These are phyloP conservation scores for Arxiozyma bovina DNA, from an alignment of 1,139 yeast species.

Conservation along the genomic window DNA sequence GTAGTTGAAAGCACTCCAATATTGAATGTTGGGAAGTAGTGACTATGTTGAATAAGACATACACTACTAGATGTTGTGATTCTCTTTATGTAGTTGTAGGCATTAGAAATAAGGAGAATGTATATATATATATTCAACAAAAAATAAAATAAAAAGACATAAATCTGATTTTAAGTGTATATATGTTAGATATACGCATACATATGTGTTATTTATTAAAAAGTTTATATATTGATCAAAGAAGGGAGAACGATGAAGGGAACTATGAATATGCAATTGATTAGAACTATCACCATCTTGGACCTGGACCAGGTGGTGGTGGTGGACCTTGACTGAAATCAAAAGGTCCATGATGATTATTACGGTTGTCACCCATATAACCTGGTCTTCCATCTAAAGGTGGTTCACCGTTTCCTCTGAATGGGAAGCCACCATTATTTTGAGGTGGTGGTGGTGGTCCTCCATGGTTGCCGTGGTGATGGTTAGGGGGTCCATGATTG, in stretches of 20 bases:
- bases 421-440: conserved; percentile 11
- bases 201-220: no score
- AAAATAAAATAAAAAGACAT: background rate
- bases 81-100: no score
- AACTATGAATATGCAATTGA: background rate
- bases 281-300: background rate
- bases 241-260: background rate
- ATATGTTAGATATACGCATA: no score
- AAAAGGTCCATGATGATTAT: background rate
- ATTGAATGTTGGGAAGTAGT: no score
- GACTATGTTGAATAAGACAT: no score
- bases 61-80: no score
- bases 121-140: no score
- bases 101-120: no score
- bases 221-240: background rate
- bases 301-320: background rate
- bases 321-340: background rate
- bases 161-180: no score
- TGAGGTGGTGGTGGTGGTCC: conserved; percentile 1
- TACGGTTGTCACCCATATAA: background rate
- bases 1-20: no score
- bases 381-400: conserved; percentile 11
- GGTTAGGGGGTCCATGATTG: conserved; percentile 13
- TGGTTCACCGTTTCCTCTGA: conserved; percentile 9
- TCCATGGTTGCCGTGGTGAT: conserved; percentile 6